Evolutionary conservation across 177 flowering plant species (phyloP).

Genomic region (Vitis hybrid): DNA sequence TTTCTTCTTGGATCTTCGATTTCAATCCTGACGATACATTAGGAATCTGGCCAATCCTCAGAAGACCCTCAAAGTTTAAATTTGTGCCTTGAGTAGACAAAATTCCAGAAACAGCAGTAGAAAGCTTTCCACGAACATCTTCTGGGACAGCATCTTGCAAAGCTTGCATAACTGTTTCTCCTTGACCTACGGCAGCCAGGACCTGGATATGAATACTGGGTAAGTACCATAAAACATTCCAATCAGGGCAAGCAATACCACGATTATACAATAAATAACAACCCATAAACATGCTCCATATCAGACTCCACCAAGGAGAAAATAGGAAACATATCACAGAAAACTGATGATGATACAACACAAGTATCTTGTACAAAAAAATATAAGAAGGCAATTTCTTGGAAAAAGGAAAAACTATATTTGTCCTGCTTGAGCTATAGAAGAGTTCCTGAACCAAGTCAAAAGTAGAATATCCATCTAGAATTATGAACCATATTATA

Average conservation of each 20-base stretch:
- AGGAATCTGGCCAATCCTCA: conserved; percentile 26
- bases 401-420: no score
- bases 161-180: conserved; percentile 86
- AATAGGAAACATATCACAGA: no score
- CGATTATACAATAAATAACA: no score
- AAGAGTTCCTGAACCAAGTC: no score
- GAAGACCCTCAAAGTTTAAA: conserved; percentile 48
- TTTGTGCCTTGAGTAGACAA: conserved; percentile 45
- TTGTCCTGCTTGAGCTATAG: no score
- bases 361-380: no score
- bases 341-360: no score
- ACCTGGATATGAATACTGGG: conserved; percentile 48
- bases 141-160: conserved; percentile 96
- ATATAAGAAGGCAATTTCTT: no score
- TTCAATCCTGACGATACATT: conserved; percentile 34
- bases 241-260: background rate
- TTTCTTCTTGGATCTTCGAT: conserved; percentile 40
- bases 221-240: background rate
- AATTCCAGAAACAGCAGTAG: conserved; percentile 73
- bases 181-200: conserved; percentile 74
- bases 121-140: conserved; percentile 87
- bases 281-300: no score
- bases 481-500: no score
- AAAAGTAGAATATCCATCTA: no score
- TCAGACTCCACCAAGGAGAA: no score